Evolutionary conservation across 805 yeast genomes (phyloP), one percentile per base, ranked within the genome.

Genomic region (Nakazawaea ishiwadae): DNA sequence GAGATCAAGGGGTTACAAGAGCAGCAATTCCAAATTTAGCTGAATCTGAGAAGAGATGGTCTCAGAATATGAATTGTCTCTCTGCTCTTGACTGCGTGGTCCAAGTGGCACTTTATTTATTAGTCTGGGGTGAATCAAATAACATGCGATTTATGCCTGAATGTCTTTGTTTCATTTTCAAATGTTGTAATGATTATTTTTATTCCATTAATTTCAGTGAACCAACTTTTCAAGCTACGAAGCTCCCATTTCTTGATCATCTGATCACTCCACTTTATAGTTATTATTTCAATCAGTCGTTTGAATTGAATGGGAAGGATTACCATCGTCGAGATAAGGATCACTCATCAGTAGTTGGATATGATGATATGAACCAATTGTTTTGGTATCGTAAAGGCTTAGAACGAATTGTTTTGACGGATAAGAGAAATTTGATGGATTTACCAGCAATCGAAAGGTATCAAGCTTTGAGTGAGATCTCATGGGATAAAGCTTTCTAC

Each of bases 101-200:
- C 12, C 96, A 88, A 48, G 49, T 88, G 14, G 77, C 85, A 0
- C 59, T 88, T 6, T 89, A 80, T 53, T 66, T 88, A 10, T 58
- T 85, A 42, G 75, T 86, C 47, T 88, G 96, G 96, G 95, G 96
- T 1, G 96, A 88, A 56, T 88, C 96, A 0, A 86, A 84, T 53
- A 89, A 86, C 51, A 56, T 88, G 2, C 69, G 96, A 47, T 88
- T 84, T 52, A 81, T 88, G 79, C 96, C 96, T 0, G 96, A 88
- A 55, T 86, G 95, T 51, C 56, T 88, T 17, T 86, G 95, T 47
- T 88, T 89, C 50, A 75, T 88, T 19, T 87, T 81, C 65, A 85
- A 87, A 53, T 82, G 95, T 51, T 87, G 95, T 37, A 73, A 75
- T 36, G 90, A 84, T 52, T 72, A 72, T 49, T 82, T 71, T 50